phyloP scores from a whole-genome alignment of 2,329 filamentous ascomycete genomes.

The Fusarium cyanostomum region DNA sequence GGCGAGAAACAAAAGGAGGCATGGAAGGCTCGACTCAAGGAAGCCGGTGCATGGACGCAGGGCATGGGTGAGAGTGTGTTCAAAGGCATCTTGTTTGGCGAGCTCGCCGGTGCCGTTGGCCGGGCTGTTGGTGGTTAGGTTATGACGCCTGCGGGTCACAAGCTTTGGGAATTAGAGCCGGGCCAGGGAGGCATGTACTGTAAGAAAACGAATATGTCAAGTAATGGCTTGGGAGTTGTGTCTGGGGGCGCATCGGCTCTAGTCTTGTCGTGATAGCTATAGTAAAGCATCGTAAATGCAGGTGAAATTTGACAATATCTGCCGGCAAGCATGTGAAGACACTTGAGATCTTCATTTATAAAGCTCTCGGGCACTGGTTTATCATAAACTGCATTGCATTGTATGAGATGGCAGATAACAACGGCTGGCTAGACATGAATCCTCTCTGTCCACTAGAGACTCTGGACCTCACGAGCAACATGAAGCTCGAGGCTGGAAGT shows the following conservation, averaged over 20 bases:
- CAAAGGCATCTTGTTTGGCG: conserved; percentile 79
- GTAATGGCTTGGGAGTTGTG: conserved; percentile 12
- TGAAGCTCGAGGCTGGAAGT: too few relatives aligned
- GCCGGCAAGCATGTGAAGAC: too few relatives aligned
- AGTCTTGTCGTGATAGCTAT: conserved; percentile 2
- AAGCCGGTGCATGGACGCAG: conserved; percentile 82
- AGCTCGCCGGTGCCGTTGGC: conserved; percentile 72
- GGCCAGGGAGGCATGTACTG: conserved; percentile 1
- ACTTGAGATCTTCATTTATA: too few relatives aligned
- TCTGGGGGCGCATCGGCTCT: conserved; percentile 1
- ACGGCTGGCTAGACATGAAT: too few relatives aligned
- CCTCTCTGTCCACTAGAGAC: too few relatives aligned
- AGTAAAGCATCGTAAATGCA: not conserved
- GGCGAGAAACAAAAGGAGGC: conserved; percentile 66
- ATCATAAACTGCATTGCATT: too few relatives aligned
- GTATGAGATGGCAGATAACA: too few relatives aligned
- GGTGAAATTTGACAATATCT: not conserved
- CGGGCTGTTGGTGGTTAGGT: conserved; percentile 55
- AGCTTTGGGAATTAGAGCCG: too few relatives aligned
- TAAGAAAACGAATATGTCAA: conserved; percentile 18
- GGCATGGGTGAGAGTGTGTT: conserved; percentile 80
- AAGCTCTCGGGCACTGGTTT: too few relatives aligned
- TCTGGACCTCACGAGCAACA: too few relatives aligned
- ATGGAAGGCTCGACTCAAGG: conserved; percentile 75
- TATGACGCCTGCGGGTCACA: not conserved